A percentile compares a stretch with the other conserved stretches of the same genome.
Conservation (phyloP, 257 asterid genomes). For the Penstemon barbatus region DNA sequence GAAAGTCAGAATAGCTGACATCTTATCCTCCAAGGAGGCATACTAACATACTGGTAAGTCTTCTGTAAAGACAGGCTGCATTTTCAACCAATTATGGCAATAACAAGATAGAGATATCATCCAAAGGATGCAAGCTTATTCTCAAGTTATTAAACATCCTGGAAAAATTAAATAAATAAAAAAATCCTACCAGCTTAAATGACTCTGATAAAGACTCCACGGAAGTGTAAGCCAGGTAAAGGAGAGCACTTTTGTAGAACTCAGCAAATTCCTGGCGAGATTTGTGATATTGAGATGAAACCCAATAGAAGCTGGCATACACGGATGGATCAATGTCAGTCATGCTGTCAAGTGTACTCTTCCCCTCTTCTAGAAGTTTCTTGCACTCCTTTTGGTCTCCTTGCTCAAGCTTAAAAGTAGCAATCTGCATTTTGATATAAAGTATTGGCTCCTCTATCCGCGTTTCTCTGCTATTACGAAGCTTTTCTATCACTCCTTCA, state of each 20-base stretch:
- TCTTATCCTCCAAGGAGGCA: neutral
- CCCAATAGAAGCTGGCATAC: constrained; percentile 92
- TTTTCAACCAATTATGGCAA: neutral
- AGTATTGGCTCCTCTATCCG: constrained; percentile 91
- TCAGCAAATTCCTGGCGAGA: constrained; percentile 87
- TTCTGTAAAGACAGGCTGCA: neutral
- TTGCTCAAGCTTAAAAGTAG: constrained; percentile 73
- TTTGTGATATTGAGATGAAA: constrained; percentile 85
- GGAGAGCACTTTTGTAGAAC: constrained; percentile 92
- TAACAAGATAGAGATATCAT: constrained; percentile 14
- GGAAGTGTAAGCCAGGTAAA: constrained; percentile 86
- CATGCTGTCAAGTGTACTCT: constrained; percentile 90
- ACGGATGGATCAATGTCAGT: constrained; percentile 98
- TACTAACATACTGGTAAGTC: neutral
- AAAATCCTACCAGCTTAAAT: constrained; percentile 75
- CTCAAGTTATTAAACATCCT: constrained; percentile 12
- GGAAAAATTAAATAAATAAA: constrained; percentile 10
- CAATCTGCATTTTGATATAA: constrained; percentile 86
- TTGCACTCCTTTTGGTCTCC: constrained; percentile 90
- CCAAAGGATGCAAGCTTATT: constrained; percentile 7
- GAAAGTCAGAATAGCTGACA: constrained; percentile 1
- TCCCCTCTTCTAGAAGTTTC: constrained; percentile 84
- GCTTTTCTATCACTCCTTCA: constrained; percentile 91
- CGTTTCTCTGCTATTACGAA: constrained; percentile 70
- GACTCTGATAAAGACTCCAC: constrained; percentile 87